phyloP scores from a whole-genome alignment of 202 grass and related monocot species.

The Setaria italica region DNA sequence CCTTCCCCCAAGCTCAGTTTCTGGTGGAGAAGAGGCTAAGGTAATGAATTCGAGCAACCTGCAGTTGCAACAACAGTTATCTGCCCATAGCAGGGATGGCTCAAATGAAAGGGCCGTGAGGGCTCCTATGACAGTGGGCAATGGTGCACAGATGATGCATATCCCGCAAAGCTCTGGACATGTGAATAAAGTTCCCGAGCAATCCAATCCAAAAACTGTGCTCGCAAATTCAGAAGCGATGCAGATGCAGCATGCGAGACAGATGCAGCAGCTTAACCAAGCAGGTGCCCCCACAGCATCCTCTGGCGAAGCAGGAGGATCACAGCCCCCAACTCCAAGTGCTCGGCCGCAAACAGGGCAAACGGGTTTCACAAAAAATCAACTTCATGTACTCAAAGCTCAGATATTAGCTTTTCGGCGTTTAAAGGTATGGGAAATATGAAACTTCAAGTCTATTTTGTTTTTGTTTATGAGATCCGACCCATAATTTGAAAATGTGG shows the following conservation, averaged over 20 bases:
- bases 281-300: constrained; percentile 14
- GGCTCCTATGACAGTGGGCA: constrained; percentile 57
- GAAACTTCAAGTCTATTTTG: constrained; percentile 25
- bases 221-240: constrained; percentile 58
- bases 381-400: constrained; percentile 93
- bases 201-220: constrained; percentile 62
- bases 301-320: constrained; percentile 46
- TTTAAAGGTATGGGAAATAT: constrained; percentile 69
- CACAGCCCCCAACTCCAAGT: constrained; percentile 51
- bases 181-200: constrained; percentile 62
- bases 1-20: constrained; percentile 45
- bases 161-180: constrained; percentile 60
- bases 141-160: constrained; percentile 54
- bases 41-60: constrained; percentile 64
- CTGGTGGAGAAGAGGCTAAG: constrained; percentile 56
- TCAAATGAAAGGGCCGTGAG: constrained; percentile 54
- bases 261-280: constrained; percentile 64
- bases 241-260: constrained; percentile 74
- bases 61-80: constrained; percentile 71
- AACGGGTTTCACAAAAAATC: constrained; percentile 83
- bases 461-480: constrained; percentile 31
- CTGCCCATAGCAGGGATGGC: constrained; percentile 49
- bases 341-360: constrained; percentile 44
- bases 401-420: constrained; percentile 98
- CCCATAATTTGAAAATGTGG: constrained; percentile 18